phyloP scores from a whole-genome alignment of 2,329 filamentous ascomycete species.

The Trichoderma polysporum region DNA sequence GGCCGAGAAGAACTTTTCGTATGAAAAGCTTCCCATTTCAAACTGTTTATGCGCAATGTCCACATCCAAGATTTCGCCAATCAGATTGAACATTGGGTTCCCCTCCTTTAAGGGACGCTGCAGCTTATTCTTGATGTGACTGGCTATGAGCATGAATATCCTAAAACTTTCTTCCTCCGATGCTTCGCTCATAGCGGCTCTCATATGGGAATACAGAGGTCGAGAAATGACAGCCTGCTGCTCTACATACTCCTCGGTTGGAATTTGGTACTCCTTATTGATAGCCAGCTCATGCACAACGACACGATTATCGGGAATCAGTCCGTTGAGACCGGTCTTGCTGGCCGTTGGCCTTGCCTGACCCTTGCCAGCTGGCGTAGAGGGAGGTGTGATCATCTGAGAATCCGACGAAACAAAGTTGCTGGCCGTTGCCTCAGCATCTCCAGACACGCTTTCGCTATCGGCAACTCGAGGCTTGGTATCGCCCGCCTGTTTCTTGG shows the following conservation, averaged over 20 bases:
- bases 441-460: conserved; percentile 45
- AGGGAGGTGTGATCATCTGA: conserved; percentile 54
- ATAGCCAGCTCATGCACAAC: conserved; percentile 79
- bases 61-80: conserved; percentile 72
- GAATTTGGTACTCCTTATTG: conserved; percentile 74
- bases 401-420: conserved; percentile 42
- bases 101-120: conserved; percentile 68
- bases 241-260: conserved; percentile 58
- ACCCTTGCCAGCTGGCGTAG: conserved; percentile 46
- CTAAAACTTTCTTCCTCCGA: conserved; percentile 63
- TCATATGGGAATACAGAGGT: conserved; percentile 58
- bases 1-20: conserved; percentile 75
- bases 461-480: conserved; percentile 67
- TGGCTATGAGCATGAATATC: conserved; percentile 69
- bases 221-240: conserved; percentile 51
- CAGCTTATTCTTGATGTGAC: conserved; percentile 69
- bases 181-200: conserved; percentile 64
- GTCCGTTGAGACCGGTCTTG: conserved; percentile 48
- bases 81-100: conserved; percentile 71
- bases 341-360: conserved; percentile 38
- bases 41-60: conserved; percentile 70
- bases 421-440: conserved; percentile 39
- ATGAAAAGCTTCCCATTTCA: conserved; percentile 71
- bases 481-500: conserved; percentile 67
- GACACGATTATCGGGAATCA: conserved; percentile 70